phyloP scores from a whole-genome alignment of 176 grass and related monocot species.

The Musa troglodytarum region DNA sequence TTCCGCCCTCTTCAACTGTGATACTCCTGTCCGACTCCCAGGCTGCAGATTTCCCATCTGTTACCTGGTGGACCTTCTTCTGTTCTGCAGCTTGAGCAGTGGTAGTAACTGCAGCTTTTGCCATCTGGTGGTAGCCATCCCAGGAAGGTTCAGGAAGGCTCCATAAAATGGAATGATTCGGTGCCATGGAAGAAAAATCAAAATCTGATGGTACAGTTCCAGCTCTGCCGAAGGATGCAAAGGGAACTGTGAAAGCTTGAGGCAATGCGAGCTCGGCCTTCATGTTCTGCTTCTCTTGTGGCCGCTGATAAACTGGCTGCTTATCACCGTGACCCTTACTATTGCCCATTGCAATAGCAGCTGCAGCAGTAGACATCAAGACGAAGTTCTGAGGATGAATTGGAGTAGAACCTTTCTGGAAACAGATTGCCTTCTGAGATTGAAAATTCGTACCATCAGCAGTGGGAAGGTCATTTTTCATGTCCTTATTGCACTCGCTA shows the following conservation, averaged over 20 bases:
- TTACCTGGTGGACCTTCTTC: constrained; percentile 26
- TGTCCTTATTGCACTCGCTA: constrained; percentile 44
- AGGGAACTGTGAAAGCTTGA: constrained; percentile 83
- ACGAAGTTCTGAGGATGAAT: constrained; percentile 59
- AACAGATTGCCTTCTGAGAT: constrained; percentile 43
- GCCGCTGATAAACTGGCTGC: constrained; percentile 41
- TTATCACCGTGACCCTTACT: constrained; percentile 52
- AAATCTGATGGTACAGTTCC: constrained; percentile 47
- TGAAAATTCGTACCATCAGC: constrained; percentile 43
- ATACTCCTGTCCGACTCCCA: constrained; percentile 41
- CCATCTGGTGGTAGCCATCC: constrained; percentile 63
- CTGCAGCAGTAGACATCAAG: constrained; percentile 41
- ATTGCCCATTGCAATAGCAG: constrained; percentile 18
- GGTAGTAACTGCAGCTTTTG: constrained; percentile 32
- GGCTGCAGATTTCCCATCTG: constrained; percentile 53
- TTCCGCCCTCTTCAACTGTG: constrained; percentile 48
- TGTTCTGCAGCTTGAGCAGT: constrained; percentile 47
- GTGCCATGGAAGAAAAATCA: constrained; percentile 70
- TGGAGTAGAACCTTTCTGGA: constrained; percentile 53
- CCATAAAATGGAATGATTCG: constrained; percentile 75
- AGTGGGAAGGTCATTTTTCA: constrained; percentile 28
- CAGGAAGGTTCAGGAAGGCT: constrained; percentile 68
- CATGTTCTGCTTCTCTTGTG: constrained; percentile 57
- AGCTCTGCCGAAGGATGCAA: constrained; percentile 49
- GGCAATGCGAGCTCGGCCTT: constrained; percentile 61